Base-by-base conservation (phyloP, 371 early-diverging fungal genomes). In the Funneliformis caledonium region DNA sequence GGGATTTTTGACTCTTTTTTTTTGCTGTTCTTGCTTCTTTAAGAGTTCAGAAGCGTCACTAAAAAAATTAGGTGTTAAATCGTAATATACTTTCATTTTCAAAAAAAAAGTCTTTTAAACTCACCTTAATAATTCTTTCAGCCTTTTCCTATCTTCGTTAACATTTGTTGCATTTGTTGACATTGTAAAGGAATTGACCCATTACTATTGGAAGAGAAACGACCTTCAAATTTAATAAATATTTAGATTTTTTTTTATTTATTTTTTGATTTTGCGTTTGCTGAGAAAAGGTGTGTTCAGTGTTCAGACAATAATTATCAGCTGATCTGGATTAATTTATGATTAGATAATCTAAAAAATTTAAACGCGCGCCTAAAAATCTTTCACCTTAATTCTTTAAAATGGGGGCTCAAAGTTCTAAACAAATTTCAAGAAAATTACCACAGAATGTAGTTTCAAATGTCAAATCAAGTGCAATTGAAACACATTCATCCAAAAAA, bases 71-170 rank as follows among this genome's bases (percentile, higher is more conserved):
- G 45, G n/a, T n/a, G 72, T 26, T 26, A 48, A 48, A 22, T 6
- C 47, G 2, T 67, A 31, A 65, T 33, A 16, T 37, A 19, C 37
- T 43, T 26, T n/a, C 22, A 33, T 33, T 8, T 64, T 19, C 64
- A 6, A 26, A 67, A 37, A 26, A 16, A 26, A 26, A 26, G n/a
- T 5, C 33, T 8, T 48, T 19, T 52, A 16, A 59, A 76, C 62
- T 2, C 43, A 78, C 78, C 9, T 68, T 78, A 78, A 50, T 50
- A 78, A 52, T 16, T 78, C 78, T 26, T 78, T 78, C 60, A 78
- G 45, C 68, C 67, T 78, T 68, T 65, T 68, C 78, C 78, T 50
- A 47, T 78, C 78, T 78, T 78, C 78, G 78, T 61, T 77, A 77
- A 50, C 78, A 77, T 77, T 77, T 37, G 78, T 78, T 78, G 78